phyloP scores from a whole-genome alignment of 129 eudicot species.

The Oenanthe sinensis region DNA sequence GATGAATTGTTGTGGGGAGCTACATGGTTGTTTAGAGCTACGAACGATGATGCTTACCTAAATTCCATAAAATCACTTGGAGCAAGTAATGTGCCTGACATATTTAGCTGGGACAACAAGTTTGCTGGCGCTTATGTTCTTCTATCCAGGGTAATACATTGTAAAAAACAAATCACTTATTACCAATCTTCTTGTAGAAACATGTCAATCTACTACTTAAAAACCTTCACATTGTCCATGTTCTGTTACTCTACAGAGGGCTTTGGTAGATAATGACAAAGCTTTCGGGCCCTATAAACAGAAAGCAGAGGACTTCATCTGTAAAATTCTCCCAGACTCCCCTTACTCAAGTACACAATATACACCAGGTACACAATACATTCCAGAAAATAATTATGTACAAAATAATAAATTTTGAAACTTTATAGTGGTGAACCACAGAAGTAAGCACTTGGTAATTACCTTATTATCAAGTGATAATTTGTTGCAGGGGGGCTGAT shows the following conservation, averaged over 20 bases:
- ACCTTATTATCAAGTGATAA: no score
- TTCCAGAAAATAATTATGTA: neutral
- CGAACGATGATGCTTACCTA: conserved; percentile 52
- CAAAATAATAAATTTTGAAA: neutral
- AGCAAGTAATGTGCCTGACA: conserved; percentile 52
- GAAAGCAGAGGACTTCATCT: conserved; percentile 84
- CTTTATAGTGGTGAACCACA: neutral
- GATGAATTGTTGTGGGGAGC: conserved; percentile 98
- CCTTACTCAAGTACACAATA: conserved; percentile 80
- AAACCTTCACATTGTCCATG: neutral
- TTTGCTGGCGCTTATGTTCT: conserved; percentile 87
- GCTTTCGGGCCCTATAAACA: conserved; percentile 50
- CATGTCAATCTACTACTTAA: neutral
- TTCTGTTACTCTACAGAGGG: conserved; percentile 29
- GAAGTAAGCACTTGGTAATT: neutral
- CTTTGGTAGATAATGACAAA: conserved; percentile 43
- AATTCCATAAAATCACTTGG: conserved; percentile 55
- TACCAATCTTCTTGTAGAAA: neutral
- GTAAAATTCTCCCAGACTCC: conserved; percentile 71
- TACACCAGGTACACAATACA: conserved; percentile 44
- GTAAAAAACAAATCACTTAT: neutral
- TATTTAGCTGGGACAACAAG: conserved; percentile 95
- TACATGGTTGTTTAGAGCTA: conserved; percentile 77
- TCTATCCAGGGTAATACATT: conserved; percentile 50
- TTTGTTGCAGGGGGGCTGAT: conserved; percentile 66